Base-by-base conservation (phyloP, 768 basidiomycete species). In the Leccinum barrowsii region DNA sequence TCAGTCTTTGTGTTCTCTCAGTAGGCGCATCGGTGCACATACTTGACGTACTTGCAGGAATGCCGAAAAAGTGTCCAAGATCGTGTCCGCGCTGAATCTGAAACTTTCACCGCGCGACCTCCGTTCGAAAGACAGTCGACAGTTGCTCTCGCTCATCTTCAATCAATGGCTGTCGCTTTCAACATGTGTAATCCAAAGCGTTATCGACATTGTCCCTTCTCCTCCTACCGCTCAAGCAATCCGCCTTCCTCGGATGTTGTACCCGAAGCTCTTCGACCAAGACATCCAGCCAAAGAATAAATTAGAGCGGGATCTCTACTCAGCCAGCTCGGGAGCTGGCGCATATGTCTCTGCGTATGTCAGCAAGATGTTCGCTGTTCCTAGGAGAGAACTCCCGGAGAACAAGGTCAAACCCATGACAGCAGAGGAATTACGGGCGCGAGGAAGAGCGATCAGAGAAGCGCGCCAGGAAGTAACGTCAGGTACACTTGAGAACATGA, bases 301-400 rank as follows among this genome's bases (percentile, higher is more conserved):
- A 65, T 76, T 96, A n/a, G 95, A 99, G 68, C 76, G 78, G 60
- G 90, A 91, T 59, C 76, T 98, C 15, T 98, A 87, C 73, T 71
- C 81, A 0, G 91, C 94, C 46, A 83, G 84, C 54, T 80, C 82
- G 2, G 77, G 67, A 1, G 62, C 81, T 1, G 78, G 79, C 6
- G 86, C 88, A 0, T 83, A 75, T 57, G 78, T 94, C 12, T 83
- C 87, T 15, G 96, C 88, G 6, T 97, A 94, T 72, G 90, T 98
- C 50, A 96, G 92, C 80, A 99, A 98, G 73, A 99, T 98, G 96
- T 98, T 98, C 67, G 94, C 94, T 1, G 88, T 98, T 0, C 75
- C 85, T n/a, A 75, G 73, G 21, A 83, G 83, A 56, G 89, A 94
- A 50, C 76, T 99, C 22, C 96, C 96, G 0, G 90, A 94, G 68